Evolutionary conservation across 352 stramenopile species (phyloP), one percentile per base, ranked within the genome.

Genomic region (Saprolegnia diclina): DNA sequence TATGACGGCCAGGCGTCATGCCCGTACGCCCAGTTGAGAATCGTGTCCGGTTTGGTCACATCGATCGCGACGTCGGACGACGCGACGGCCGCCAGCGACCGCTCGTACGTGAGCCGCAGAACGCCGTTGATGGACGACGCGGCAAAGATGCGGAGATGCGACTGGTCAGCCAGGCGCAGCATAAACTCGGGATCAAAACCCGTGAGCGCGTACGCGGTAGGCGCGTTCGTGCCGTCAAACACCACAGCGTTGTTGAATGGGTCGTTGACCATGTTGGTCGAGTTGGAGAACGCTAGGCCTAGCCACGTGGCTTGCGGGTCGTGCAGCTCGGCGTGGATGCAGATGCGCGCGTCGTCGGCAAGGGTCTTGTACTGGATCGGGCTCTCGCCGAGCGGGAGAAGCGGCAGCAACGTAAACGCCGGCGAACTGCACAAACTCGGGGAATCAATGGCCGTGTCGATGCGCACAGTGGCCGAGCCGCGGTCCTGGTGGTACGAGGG

Each of bases 241-340:
- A 66, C 42, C 14, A 66, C 40, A 4, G 59, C 59, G 46, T 66
- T 66, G 46, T 66, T 66, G 59, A 37, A 24, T 5, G 59, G 59
- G n/a, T 14, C 50, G 46, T 66, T 66, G 59, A 66, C 44, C 59
- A 66, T 66, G 21, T 66, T 56, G 42, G 29, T 62, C 18, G 59
- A 52, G 14, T 26, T 26, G 24, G 59, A 26, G 22, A 66, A 5
- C 13, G 59, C 13, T 5, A 56, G 42, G 22, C 22, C 59, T 5
- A 66, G 44, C 59, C 59, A 66, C 42, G 59, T 66, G 5, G 59
- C 59, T 4, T 62, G 14, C 5, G 59, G 22, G 24, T 66, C 59
- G 24, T 26, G 22, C 22, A 66, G 16, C 11, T 22, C 44, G 16
- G 46, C 59, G 22, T 57, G 42, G 46, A 66, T 24, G 24, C 59